Percentiles rank a stretch among this genome's conserved stretches.
Conservation (phyloP, 805 yeast species). For the Wickerhamomyces xylosicus region DNA sequence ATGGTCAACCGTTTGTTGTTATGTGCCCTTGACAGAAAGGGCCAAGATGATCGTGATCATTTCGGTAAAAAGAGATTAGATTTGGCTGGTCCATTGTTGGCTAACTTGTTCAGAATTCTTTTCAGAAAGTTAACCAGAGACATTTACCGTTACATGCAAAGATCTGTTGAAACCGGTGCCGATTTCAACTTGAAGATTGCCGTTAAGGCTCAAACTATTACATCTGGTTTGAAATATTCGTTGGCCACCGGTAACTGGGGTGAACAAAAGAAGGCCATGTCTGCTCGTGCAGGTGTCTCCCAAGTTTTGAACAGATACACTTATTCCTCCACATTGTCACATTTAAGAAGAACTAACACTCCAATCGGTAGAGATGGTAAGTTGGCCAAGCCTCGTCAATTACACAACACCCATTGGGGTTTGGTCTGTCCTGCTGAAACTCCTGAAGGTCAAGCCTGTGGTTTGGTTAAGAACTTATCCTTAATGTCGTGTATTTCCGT, state of each 20-base stretch:
- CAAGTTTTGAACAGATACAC: conserved; percentile 97
- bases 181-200: conserved; percentile 95
- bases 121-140: conserved; percentile 94
- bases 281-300: conserved; percentile 97
- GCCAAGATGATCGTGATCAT: conserved; percentile 98
- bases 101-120: conserved; percentile 87
- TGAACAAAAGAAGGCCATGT: conserved; percentile 99
- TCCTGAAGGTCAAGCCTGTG: conserved; percentile 99
- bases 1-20: conserved; percentile 92
- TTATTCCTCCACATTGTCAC: conserved; percentile 96
- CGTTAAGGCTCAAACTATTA: conserved; percentile 92
- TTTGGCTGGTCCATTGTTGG: conserved; percentile 95
- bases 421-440: conserved; percentile 99
- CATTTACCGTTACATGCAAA: conserved; percentile 95
- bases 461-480: conserved; percentile 92
- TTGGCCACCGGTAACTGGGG: conserved; percentile 99
- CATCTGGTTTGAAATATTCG: conserved; percentile 95
- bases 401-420: conserved; percentile 99
- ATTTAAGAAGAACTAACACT: conserved; percentile 96
- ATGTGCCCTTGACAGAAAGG: conserved; percentile 95
- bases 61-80: conserved; percentile 98
- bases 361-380: conserved; percentile 99
- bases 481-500: conserved; percentile 97
- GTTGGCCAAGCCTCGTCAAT: conserved; percentile 96
- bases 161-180: conserved; percentile 96